A percentile compares a stretch with the other conserved stretches of the same genome.
phyloP scores from a whole-genome alignment of 805 yeast species.

The Pichia californica region DNA sequence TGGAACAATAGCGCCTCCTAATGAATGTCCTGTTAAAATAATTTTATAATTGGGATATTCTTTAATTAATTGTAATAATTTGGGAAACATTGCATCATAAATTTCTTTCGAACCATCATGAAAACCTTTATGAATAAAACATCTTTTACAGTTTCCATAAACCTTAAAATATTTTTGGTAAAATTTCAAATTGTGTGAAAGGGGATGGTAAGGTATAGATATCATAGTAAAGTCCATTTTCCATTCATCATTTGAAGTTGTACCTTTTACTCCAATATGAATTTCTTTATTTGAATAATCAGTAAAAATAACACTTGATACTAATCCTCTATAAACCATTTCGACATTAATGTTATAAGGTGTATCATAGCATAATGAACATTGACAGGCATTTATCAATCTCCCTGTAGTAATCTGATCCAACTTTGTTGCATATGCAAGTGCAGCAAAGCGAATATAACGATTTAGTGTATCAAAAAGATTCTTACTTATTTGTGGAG shows the following conservation, averaged over 20 bases:
- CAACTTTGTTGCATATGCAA: constrained; percentile 31
- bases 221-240: constrained; percentile 45
- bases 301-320: constrained; percentile 49
- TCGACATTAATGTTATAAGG: constrained; percentile 30
- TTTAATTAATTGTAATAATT: constrained; percentile 29
- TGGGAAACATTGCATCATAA: constrained; percentile 32
- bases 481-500: not conserved
- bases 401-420: constrained; percentile 18
- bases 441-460: constrained; percentile 28
- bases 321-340: constrained; percentile 37
- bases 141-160: constrained; percentile 37
- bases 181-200: constrained; percentile 12
- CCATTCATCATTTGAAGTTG: constrained; percentile 58
- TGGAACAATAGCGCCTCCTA: constrained; percentile 59
- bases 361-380: constrained; percentile 25
- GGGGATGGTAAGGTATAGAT: constrained; percentile 37
- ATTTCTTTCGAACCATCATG: constrained; percentile 39
- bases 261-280: constrained; percentile 55
- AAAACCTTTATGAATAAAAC: constrained; percentile 64
- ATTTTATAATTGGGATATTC: constrained; percentile 43
- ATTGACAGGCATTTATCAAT: constrained; percentile 30
- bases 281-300: constrained; percentile 41
- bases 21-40: constrained; percentile 64
- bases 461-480: no score
- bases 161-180: constrained; percentile 11